Base-by-base conservation (phyloP, 257 asterid species). In the Solanum virginianum region DNA sequence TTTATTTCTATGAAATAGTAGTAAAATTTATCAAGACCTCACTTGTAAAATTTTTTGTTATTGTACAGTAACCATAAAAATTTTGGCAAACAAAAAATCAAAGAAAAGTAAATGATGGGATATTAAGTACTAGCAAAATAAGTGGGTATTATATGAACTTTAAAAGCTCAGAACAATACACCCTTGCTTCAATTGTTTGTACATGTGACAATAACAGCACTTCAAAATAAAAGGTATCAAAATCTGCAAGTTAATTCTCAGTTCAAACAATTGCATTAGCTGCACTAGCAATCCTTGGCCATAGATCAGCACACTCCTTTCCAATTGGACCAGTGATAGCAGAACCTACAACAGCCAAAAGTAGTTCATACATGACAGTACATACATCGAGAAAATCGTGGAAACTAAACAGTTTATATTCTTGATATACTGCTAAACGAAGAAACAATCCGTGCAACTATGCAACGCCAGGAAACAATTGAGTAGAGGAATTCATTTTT, bases 281-380 rank as follows among this genome's bases (percentile, higher is more conserved):
- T 14, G 93, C 93, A 81, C 95, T 90, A 16, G 92, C 92, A 12
- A 91, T 92, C 89, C 93, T 92, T 3, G 92, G 91, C 92, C 92
- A 91, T 17, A 89, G 83, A 88, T 92, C 90, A 2, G 91, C 93
- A 16, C 93, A 91, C 65, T 92, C 95, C 87, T 90, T 90, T 6
- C 93, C 92, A 39, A 91, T 92, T 12, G 95, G 95, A 51, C 95
- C 93, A 3, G 93, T 87, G 60, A 85, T 88, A 3, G 92, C 92
- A 65, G 92, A 92, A 57, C 88, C 91, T 87, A 41, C 14, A 53
- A n/a, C 57, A n/a, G 54, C 53, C 43, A 62, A 63, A 6, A 2
- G 16, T 0, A 39, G 69, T 10, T 53, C 18, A 75, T 56, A 22
- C 36, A 32, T 3, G 49, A n/a, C 54, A 15, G 2, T 11, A 15